Evolutionary conservation across 2,329 filamentous ascomycete genomes (phyloP), one percentile per base, ranked within the genome.

Genomic region (Magnaporthiopsis incrustans): DNA sequence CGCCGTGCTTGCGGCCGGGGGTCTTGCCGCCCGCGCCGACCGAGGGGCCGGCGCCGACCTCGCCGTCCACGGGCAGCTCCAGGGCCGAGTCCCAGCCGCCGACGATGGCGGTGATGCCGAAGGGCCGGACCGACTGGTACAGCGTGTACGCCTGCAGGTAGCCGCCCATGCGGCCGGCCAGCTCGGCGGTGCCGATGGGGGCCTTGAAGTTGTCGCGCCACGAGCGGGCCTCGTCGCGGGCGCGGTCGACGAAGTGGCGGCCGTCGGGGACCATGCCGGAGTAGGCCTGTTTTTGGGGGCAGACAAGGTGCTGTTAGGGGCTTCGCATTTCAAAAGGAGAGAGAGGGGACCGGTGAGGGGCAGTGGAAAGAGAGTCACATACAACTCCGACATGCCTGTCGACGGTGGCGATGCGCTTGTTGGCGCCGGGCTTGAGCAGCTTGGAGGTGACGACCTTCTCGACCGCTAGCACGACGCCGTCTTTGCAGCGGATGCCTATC

Each of bases 121-220:
- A 99, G 44, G 95, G 95, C 67, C 95, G 91, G 66, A 99, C 95
- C 67, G 91, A 96, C 66, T 92, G 94, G 82, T 98, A 98, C 72
- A 98, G 89, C 11, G 95, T 99, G 82, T 97, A 97, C 67, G 92
- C 92, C 81, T 99, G 95, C 64, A 96, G 89, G 79, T 97, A 99
- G 73, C 91, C 89, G 73, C 95, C 95, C 85, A 99, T 92, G 78
- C 94, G 90, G 74, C 90, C 89, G 67, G 95, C 93, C 66, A 99
- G 89, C 69, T 95, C 91, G 69, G 89, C 85, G 68, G 90, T 91
- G 65, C 92, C 89, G 74, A 99, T 98, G 66, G 95, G 94, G 10
- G 89, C 89, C 80, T 98, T 98, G 87, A 97, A 98, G 74, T 89
- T 89, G 73, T 89, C 85, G 78, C 95, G 90, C 94, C 94, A 99